Percentiles rank a stretch among this genome's conserved stretches.
These are phyloP conservation scores for Endoconidiophora polonica DNA, from an alignment of 2,329 filamentous ascomycete genomes.

Conservation along the genomic window DNA sequence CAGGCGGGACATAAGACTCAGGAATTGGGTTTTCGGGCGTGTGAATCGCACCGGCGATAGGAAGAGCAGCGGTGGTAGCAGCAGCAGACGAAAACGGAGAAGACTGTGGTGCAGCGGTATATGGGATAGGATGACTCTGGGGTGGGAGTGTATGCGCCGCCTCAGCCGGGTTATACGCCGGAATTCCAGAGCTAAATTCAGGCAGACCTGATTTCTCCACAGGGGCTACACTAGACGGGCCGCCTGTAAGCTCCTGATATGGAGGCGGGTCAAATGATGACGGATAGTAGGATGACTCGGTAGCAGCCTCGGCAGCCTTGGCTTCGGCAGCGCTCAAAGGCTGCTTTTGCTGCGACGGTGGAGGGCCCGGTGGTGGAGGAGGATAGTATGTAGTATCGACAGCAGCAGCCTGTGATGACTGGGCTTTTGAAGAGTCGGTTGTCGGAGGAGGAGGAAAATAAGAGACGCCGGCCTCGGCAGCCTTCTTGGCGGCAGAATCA, in stretches of 20 bases:
- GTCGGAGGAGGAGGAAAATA: constrained; percentile 13
- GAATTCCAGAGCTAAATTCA: not conserved
- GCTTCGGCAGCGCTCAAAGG: not conserved
- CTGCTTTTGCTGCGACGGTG: constrained; percentile 7
- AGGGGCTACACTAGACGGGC: not conserved
- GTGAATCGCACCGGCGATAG: not conserved
- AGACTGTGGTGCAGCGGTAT: not conserved
- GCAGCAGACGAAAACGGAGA: not conserved
- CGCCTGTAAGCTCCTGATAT: no score
- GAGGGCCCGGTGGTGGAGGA: constrained; percentile 10
- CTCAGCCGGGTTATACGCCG: constrained; percentile 3
- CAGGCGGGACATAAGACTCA: not conserved
- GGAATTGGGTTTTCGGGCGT: not conserved
- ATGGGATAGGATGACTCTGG: constrained; percentile 1
- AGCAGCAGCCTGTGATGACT: not conserved
- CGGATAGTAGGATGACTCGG: constrained; percentile 11
- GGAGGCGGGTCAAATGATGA: not conserved
- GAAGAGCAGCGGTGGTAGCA: not conserved
- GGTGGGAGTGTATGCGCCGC: constrained; percentile 1
- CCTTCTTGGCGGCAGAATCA: constrained; percentile 2
- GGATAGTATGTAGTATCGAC: constrained; percentile 12
- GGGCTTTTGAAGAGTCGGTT: constrained; percentile 1
- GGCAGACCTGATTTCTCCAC: not conserved
- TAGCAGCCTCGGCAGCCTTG: not conserved
- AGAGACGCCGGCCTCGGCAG: constrained; percentile 7